These are phyloP conservation scores for Zymoseptoria crescenta DNA, from an alignment of 2,329 filamentous ascomycete species.

Conservation along the genomic window DNA sequence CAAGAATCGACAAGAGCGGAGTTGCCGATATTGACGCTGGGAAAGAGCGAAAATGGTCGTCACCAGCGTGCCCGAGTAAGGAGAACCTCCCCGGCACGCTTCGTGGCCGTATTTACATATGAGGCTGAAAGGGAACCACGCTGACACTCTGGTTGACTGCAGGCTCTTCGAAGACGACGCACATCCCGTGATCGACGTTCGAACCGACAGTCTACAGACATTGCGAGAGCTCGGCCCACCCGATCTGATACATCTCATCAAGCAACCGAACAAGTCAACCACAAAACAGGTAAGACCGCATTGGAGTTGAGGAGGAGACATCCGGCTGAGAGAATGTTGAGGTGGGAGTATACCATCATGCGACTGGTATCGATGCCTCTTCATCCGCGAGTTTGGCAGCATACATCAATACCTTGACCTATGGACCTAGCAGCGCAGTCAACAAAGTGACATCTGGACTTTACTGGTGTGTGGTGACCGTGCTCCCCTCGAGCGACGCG, in stretches of 20 bases:
- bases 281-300: constrained; percentile 45
- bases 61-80: constrained; percentile 29
- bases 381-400: constrained; percentile 94
- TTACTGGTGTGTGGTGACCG: constrained; percentile 65
- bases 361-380: constrained; percentile 92
- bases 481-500: neutral
- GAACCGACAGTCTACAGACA: constrained; percentile 77
- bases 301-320: neutral
- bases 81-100: neutral
- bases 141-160: constrained; percentile 28
- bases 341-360: constrained; percentile 94
- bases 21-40: neutral
- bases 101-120: neutral
- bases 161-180: constrained; percentile 92
- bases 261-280: constrained; percentile 53
- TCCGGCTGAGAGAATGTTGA: constrained; percentile 32
- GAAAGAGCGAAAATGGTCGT: constrained; percentile 16
- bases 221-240: constrained; percentile 91
- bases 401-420: constrained; percentile 96
- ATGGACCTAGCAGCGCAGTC: constrained; percentile 73
- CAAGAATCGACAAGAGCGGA: neutral
- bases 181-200: constrained; percentile 83
- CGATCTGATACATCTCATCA: constrained; percentile 90
- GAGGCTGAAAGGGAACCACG: neutral
- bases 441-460: constrained; percentile 89